These are phyloP conservation scores for Aspergillus egyptiacus DNA, from an alignment of 495 filamentous ascomycete species.

Conservation along the genomic window DNA sequence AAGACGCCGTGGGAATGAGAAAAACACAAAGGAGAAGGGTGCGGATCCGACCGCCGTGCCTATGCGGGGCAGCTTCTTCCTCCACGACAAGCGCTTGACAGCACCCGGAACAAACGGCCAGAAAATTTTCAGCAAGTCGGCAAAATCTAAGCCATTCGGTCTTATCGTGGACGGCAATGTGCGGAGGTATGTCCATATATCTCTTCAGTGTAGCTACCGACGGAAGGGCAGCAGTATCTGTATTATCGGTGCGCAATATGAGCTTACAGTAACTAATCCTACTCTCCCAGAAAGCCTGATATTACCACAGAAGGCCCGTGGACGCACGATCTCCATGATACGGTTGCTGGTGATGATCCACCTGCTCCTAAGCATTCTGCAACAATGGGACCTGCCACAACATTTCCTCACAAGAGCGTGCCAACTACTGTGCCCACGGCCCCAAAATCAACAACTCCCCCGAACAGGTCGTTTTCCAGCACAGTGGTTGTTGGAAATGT, in stretches of 20 bases:
- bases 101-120: slow-evolving; percentile 61
- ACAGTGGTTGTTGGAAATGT: slow-evolving; percentile 68
- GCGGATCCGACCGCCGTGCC: slow-evolving; percentile 92
- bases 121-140: slow-evolving; percentile 33
- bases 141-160: slow-evolving; percentile 39
- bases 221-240: not conserved
- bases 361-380: slow-evolving; percentile 26
- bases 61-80: slow-evolving; percentile 91
- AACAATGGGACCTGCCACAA: slow-evolving; percentile 15
- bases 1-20: slow-evolving; percentile 80
- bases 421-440: slow-evolving; percentile 37
- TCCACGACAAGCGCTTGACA: slow-evolving; percentile 85
- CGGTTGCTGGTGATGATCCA: slow-evolving; percentile 49
- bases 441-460: slow-evolving; percentile 45
- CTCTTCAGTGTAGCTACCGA: not conserved
- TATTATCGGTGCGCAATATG: not conserved
- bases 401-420: slow-evolving; percentile 26
- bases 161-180: slow-evolving; percentile 46
- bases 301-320: slow-evolving; percentile 70
- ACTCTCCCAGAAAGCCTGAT: slow-evolving; percentile 60
- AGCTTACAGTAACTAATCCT: slow-evolving; percentile 17
- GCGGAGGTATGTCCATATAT: slow-evolving; percentile 17
- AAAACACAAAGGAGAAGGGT: slow-evolving; percentile 79
- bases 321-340: slow-evolving; percentile 94
- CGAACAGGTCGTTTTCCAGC: slow-evolving; percentile 63